Percentiles rank a stretch among this genome's conserved stretches.
Evolutionary conservation across 2,329 filamentous ascomycete genomes (phyloP).

Genomic region (Pseudogymnoascus sp.): DNA sequence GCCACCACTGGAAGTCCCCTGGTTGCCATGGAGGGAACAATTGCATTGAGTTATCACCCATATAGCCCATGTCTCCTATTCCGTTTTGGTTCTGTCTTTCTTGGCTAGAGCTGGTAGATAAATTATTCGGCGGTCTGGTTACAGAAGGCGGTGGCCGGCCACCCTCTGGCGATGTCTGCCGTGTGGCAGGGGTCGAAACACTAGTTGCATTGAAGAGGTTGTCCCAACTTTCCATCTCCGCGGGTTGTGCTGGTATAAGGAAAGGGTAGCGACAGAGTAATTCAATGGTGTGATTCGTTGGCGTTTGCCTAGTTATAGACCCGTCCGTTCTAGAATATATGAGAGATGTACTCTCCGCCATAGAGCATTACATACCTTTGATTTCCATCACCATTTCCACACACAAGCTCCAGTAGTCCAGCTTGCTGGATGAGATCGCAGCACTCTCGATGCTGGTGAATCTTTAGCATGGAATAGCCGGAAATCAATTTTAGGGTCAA

Average conservation of each 20-base stretch:
- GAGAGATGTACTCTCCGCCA: background rate
- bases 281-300: background rate
- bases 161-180: background rate
- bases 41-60: background rate
- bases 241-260: background rate
- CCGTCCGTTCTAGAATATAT: background rate
- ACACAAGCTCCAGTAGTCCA: background rate
- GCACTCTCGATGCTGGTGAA: background rate
- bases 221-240: conserved; percentile 3
- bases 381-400: background rate
- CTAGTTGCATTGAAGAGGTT: conserved; percentile 10
- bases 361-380: background rate
- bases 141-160: background rate
- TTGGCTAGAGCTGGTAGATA: background rate
- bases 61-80: background rate
- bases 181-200: background rate
- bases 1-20: background rate
- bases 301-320: background rate
- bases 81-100: background rate
- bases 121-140: background rate
- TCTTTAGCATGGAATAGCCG: background rate
- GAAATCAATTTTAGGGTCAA: background rate
- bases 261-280: conserved; percentile 8
- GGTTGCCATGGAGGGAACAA: background rate
- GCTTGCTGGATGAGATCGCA: background rate